A percentile compares a stretch with the other conserved stretches of the same genome.
Conservation (phyloP, 1,284 basidiomycete species). For the Fistulina hepatica region DNA sequence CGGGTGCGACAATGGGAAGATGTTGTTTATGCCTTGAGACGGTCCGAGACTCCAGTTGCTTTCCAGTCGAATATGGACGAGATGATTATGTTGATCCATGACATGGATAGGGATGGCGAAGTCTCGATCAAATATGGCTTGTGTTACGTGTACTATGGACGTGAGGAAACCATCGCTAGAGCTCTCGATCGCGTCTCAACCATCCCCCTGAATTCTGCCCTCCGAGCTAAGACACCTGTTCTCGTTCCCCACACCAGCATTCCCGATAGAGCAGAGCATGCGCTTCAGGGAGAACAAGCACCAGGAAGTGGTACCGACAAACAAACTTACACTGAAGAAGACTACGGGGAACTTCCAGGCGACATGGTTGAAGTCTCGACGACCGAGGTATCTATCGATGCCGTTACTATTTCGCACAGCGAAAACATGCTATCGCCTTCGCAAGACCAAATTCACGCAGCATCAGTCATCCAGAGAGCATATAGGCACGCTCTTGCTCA, state of each 20-base stretch:
- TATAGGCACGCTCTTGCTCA: constrained; percentile 27
- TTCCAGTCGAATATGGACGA: too few relatives aligned
- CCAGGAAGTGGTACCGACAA: background rate
- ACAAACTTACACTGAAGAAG: background rate
- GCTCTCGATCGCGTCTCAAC: background rate
- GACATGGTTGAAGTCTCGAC: constrained; percentile 10
- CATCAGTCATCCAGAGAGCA: constrained; percentile 18
- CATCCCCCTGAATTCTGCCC: background rate
- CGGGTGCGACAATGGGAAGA: constrained; percentile 1
- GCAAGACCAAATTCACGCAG: constrained; percentile 22
- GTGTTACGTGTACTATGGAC: background rate
- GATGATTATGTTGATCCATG: background rate
- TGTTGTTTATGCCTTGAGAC: background rate
- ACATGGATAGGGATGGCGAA: background rate
- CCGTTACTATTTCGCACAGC: constrained; percentile 14
- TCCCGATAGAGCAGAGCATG: background rate
- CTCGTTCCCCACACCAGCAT: background rate
- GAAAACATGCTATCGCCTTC: constrained; percentile 17
- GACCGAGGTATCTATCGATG: constrained; percentile 6
- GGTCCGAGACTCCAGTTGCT: constrained; percentile 3
- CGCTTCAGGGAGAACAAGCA: background rate
- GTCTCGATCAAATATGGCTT: background rate
- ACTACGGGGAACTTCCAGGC: background rate
- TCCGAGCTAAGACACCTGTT: background rate
- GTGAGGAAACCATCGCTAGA: background rate